Base-by-base conservation (phyloP, 1,139 yeast genomes). In the Yamadazyma triangularis region DNA sequence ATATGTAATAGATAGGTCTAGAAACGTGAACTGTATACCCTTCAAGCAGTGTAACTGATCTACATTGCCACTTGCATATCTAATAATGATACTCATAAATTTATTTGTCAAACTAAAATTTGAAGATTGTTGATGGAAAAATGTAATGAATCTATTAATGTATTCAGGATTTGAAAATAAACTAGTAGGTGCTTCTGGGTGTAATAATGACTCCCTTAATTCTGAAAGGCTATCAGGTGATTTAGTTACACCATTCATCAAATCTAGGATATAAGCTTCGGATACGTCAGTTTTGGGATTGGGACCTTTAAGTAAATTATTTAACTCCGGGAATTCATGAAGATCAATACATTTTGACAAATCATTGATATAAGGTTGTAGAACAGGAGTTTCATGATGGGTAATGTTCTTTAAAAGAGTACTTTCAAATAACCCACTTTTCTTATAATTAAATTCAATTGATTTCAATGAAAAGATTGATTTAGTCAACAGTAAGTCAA, bases 381-480 rank as follows among this genome's bases (percentile, higher is more conserved):
- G 8, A 18, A 7, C 9, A 7, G 6, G 6, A 7, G 20, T 7
- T 18, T 18, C 20, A 7, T 7, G 9, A 7, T 6, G 9, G 9
- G 20, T 7, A 7, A 18, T 7, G 6, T 18, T 18, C 20, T 18
- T 9, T 7, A 18, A 9, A 18, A 18, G 6, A 7, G 6, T 9
- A 18, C 8, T 20, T 3, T 35, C 33, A 9, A 32, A 8, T 19
- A 8, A 9, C 8, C 14, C 13, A 31, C 28, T 18, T 15, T 18
- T 15, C 12, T 29, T 24, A 23, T 26, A 29, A 19, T 24, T 6
- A 22, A 13, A 34, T 21, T 34, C 33, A 20, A 25, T 24, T 15
- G 29, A 14, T 21, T 31, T 34, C 3, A 31, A 14, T 10, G 26
- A 18, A 11, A 31, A 31, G n/a, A 27, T 19, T 2, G 3, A 2